phyloP scores from a whole-genome alignment of 768 basidiomycete genomes.

The Boletellus emodensis region DNA sequence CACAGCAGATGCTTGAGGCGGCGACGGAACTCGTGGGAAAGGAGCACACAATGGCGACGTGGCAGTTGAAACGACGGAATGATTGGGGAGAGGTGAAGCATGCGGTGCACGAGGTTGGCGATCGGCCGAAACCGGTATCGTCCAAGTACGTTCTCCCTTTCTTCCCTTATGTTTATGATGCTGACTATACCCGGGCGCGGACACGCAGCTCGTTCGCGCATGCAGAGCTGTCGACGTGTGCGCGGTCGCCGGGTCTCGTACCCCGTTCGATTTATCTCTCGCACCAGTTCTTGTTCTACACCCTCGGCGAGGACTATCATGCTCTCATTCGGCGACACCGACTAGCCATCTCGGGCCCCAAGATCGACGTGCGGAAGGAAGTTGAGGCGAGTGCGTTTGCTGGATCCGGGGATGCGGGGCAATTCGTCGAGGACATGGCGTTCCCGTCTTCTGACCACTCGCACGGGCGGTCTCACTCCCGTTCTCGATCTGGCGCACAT shows the following conservation, averaged over 20 bases:
- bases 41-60: constrained; percentile 56
- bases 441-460: constrained; percentile 1
- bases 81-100: constrained; percentile 44
- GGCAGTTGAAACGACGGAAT: constrained; percentile 55
- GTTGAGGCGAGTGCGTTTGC: constrained; percentile 61
- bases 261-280: constrained; percentile 78
- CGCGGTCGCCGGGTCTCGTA: constrained; percentile 52
- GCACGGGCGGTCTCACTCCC: constrained; percentile 6
- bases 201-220: constrained; percentile 60
- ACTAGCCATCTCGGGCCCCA: constrained; percentile 50
- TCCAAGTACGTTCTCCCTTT: constrained; percentile 13
- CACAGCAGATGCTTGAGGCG: constrained; percentile 34
- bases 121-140: constrained; percentile 1
- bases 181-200: not conserved
- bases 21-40: constrained; percentile 34
- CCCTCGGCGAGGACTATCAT: constrained; percentile 73
- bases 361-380: constrained; percentile 68
- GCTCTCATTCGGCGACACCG: constrained; percentile 66
- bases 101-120: constrained; percentile 3
- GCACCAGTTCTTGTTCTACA: constrained; percentile 80
- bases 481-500: constrained; percentile 31
- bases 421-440: constrained; percentile 21
- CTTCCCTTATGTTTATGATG: not conserved
- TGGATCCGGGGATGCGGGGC: constrained; percentile 15
- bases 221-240: constrained; percentile 78